Base-by-base conservation (phyloP, 164 flowering plant genomes). In the Kalanchoe fedtschenkoi region DNA sequence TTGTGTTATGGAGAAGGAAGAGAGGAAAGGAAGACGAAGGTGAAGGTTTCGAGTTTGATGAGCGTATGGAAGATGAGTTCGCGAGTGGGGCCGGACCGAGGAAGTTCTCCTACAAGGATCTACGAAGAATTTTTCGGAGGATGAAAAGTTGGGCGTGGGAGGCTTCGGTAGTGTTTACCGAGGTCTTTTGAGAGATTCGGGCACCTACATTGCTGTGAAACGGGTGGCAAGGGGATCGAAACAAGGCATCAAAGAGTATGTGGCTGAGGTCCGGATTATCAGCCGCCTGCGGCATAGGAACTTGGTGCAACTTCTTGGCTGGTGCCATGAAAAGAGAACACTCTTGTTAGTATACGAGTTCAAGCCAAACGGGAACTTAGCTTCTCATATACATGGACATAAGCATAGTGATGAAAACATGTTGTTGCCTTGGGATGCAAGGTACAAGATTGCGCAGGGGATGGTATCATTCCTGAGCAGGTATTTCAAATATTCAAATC, bases 391-490 rank as follows among this genome's bases (percentile, higher is more conserved):
- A 1, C 67, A 66, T 22, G n/a, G n/a, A n/a, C n/a, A n/a, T n/a
- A n/a, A n/a, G n/a, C n/a, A n/a, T n/a, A 37, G 29, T 1, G 17
- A 16, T 2, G 42, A 30, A 5, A 38, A 17, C 15, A 38, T 41
- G 10, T n/a, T n/a, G n/a, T 42, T 72, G 9, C 1, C 41, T 19
- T 75, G 78, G 76, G 60, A 9, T 5, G 4, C 30, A 7, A 67
- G 78, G 35, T 65, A 65, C 70, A 67, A 62, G 19, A 68, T 75
- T 0, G 55, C 60, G 26, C 70, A 68, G 86, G 71, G 14, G 90
- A 93, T 81, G 99, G 96, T 67, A 66, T 81, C 59, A 72, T 83
- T 60, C 43, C 85, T 60, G 99, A 93, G 57, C 95, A 85, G 91
- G 97, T 83, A 74, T n/a, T n/a, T n/a, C n/a, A n/a, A n/a, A 3